Base-by-base conservation (phyloP, 1,284 basidiomycete genomes). In the Peniophora sp. region DNA sequence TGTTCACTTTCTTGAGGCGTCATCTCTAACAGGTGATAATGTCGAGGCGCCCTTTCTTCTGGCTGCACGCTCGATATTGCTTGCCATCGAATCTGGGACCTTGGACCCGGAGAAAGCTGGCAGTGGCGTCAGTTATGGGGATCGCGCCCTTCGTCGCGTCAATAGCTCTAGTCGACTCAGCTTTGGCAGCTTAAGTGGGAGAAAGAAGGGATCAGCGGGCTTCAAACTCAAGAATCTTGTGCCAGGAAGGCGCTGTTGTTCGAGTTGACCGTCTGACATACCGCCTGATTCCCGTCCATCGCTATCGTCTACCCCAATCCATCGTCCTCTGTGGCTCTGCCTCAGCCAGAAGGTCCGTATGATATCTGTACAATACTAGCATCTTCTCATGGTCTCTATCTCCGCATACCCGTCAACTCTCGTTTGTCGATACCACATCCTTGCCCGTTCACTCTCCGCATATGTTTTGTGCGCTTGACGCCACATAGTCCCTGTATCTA, bases 91-190 rank as follows among this genome's bases (percentile, higher is more conserved):
- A 66, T 86, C 88, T 10, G 96, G 96, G 14, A 75, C 77, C 16
- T 75, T 98, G 39, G 93, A 98, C 67, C 96, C 96, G 22, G 94
- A 97, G 68, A 88, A 89, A 61, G 81, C 90, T 14, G 94, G 92
- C 0, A 92, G 90, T 52, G 96, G 96, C 34, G 92, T 99, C 36
- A 93, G 90, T 61, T 99, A 97, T 63, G 97, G 96, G 11, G 96
- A 98, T 67, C 79, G 96, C 50, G 89, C 92, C 12, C 72, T 97
- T 41, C 80, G 92, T 51, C 78, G 92, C 61, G 90, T 94, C 36
- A 89, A 85, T 58, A 89, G 86, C 63, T 87, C 87, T 16, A 90
- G 88, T 63, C 81, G 85, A 49, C 69, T 89, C 54, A 89, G 86
- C 62, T 90, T 90, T 64, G 85, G 85, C 16, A 89, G 86, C 61